Conservation (phyloP, 1,139 yeast species). For the Diutina rugosa region DNA sequence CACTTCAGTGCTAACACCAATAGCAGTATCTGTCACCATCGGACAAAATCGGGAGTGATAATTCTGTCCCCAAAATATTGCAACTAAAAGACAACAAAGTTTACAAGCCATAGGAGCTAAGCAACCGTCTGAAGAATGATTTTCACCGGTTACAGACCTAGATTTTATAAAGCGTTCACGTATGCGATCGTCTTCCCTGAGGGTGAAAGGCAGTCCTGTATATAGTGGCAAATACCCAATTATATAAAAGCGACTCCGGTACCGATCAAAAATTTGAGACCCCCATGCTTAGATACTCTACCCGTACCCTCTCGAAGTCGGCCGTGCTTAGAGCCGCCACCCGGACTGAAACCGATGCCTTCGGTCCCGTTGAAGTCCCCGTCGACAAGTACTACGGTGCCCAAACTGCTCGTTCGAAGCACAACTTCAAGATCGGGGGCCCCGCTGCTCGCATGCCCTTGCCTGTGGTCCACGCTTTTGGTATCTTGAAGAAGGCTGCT, state of each 20-base stretch:
- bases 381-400: conserved; percentile 91
- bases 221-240: not conserved
- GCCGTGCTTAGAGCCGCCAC: conserved; percentile 10
- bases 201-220: not conserved
- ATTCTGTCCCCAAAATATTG: not conserved
- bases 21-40: not conserved
- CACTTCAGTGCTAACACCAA: not conserved
- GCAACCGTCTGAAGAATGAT: too few species aligned
- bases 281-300: not conserved
- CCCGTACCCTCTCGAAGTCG: conserved; percentile 1
- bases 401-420: conserved; percentile 88
- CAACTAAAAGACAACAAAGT: too few species aligned
- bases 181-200: not conserved
- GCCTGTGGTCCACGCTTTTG: conserved; percentile 85
- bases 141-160: too few species aligned
- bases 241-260: not conserved
- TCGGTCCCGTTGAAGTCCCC: conserved; percentile 90
- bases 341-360: conserved; percentile 88
- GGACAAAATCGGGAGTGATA: not conserved
- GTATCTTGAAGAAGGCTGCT: conserved; percentile 87
- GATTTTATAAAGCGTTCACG: too few species aligned
- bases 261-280: not conserved
- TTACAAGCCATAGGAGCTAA: too few species aligned
- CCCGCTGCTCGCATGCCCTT: conserved; percentile 81
- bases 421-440: conserved; percentile 94